These are phyloP conservation scores for Solanum pinnatisectum DNA, from an alignment of 257 asterid species.

Conservation along the genomic window DNA sequence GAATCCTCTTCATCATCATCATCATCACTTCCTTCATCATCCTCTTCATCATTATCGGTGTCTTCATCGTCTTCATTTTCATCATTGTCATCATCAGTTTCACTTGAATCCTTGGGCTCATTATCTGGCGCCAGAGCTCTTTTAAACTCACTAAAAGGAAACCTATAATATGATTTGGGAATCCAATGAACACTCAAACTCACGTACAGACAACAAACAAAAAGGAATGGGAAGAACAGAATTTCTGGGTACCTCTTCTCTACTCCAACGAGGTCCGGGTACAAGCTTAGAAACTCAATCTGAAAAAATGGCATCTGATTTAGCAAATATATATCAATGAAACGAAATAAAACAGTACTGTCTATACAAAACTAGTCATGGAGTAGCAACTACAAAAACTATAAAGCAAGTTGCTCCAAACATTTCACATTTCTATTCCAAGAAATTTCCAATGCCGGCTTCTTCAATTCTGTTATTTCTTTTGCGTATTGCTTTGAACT, in stretches of 20 bases:
- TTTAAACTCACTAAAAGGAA: conserved; percentile 5
- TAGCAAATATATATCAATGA: background rate
- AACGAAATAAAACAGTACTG: background rate
- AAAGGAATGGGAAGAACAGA: background rate
- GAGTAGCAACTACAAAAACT: background rate
- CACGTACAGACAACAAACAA: background rate
- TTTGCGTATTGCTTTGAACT: background rate
- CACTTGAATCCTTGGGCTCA: conserved; percentile 11
- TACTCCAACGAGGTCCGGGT: background rate
- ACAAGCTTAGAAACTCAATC: conserved; percentile 1
- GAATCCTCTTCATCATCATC: conserved; percentile 1
- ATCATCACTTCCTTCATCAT: background rate
- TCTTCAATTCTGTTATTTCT: background rate
- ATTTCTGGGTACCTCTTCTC: background rate
- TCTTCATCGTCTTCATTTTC: background rate
- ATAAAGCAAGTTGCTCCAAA: background rate
- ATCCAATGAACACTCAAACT: background rate
- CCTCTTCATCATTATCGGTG: background rate
- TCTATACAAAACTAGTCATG: background rate
- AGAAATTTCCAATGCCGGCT: background rate
- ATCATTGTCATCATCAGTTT: background rate
- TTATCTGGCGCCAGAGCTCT: background rate
- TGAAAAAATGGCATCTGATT: background rate
- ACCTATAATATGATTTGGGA: background rate
- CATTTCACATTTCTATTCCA: background rate